A percentile compares a stretch with the other conserved stretches of the same genome.
phyloP scores from a whole-genome alignment of 306 rosid genomes.

The Hippophae tibetana region DNA sequence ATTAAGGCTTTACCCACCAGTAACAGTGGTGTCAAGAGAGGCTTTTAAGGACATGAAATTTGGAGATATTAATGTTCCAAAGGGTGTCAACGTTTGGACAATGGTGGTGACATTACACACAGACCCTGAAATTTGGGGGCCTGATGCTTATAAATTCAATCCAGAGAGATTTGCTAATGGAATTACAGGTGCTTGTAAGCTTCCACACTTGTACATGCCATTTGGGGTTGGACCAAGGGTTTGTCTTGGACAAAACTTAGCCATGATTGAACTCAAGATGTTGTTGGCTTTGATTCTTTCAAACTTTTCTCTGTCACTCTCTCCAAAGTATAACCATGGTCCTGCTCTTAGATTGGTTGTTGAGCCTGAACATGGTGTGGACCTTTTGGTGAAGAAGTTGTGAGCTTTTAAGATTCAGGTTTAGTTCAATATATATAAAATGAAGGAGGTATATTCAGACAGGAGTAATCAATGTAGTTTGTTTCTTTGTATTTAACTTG shows the following conservation, averaged over 20 bases:
- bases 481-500: too few relatives aligned
- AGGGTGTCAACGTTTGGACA: slow-evolving; percentile 42
- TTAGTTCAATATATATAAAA: too few relatives aligned
- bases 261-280: slow-evolving; percentile 12
- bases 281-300: slow-evolving; percentile 25
- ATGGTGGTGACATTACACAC: slow-evolving; percentile 38
- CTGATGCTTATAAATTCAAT: slow-evolving; percentile 45
- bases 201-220: slow-evolving; percentile 42
- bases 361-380: slow-evolving; percentile 33
- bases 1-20: slow-evolving; percentile 45
- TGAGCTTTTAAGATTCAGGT: not conserved
- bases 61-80: slow-evolving; percentile 35
- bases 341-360: slow-evolving; percentile 20
- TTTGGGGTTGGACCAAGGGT: slow-evolving; percentile 35
- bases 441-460: too few relatives aligned
- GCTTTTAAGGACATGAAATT: slow-evolving; percentile 32
- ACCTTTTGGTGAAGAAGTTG: slow-evolving; percentile 26
- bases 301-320: slow-evolving; percentile 29
- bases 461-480: too few relatives aligned
- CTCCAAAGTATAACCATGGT: slow-evolving; percentile 27
- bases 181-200: slow-evolving; percentile 35
- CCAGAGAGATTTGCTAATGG: slow-evolving; percentile 55
- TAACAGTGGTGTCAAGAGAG: slow-evolving; percentile 18
- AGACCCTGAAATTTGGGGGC: slow-evolving; percentile 41
- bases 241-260: slow-evolving; percentile 14